Percentiles rank a stretch among this genome's conserved stretches.
Evolutionary conservation across 345 rosid species (phyloP).

Genomic region (Theobroma cacao): DNA sequence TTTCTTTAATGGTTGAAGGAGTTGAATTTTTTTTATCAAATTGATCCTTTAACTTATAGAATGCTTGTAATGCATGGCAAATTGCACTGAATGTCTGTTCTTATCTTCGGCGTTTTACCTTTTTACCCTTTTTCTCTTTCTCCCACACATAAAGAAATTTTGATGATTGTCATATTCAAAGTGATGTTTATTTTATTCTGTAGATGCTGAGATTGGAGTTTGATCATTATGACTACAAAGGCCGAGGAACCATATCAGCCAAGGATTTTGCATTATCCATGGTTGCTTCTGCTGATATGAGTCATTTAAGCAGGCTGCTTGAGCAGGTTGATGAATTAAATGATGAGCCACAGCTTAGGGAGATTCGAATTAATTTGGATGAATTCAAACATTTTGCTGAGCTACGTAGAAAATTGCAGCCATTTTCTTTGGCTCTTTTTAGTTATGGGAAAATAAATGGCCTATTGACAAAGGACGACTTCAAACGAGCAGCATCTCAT

Average conservation of each 20-base stretch:
- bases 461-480: conserved; percentile 64
- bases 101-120: neutral
- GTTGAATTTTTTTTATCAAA: neutral
- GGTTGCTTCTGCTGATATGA: conserved; percentile 95
- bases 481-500: conserved; percentile 80
- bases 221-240: conserved; percentile 83
- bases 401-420: conserved; percentile 68
- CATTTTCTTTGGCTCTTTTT: conserved; percentile 84
- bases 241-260: conserved; percentile 65
- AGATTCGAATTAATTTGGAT: conserved; percentile 54
- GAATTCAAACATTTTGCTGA: conserved; percentile 85
- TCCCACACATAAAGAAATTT: neutral
- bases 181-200: conserved; percentile 6
- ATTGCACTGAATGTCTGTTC: neutral
- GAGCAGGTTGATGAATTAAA: conserved; percentile 63
- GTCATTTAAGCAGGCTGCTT: conserved; percentile 60
- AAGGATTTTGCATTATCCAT: conserved; percentile 90
- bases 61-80: neutral
- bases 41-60: neutral
- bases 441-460: conserved; percentile 83
- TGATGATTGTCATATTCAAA: neutral
- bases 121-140: neutral
- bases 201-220: conserved; percentile 86
- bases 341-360: conserved; percentile 43
- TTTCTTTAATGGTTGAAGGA: neutral